phyloP scores from a whole-genome alignment of 495 filamentous ascomycete genomes.

The Barbatosphaeria neglecta region DNA sequence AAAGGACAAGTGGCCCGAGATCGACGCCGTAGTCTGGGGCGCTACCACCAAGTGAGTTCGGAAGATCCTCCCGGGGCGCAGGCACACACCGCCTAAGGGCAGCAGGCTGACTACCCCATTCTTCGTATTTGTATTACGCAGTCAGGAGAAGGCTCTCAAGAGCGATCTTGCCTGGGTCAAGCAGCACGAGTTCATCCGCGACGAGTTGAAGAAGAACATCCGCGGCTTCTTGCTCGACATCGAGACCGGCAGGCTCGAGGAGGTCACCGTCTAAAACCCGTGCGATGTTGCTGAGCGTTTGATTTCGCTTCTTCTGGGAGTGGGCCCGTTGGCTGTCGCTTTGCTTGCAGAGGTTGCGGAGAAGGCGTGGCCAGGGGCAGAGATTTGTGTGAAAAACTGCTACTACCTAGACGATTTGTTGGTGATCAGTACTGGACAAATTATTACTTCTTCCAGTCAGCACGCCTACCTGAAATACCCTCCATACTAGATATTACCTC shows the following conservation, averaged over 20 bases:
- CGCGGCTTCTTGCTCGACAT: neutral
- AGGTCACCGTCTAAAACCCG: neutral
- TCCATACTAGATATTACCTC: too few relatives aligned
- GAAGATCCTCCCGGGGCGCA: too few relatives aligned
- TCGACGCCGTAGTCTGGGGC: neutral
- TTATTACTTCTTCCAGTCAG: too few relatives aligned
- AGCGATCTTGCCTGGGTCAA: neutral
- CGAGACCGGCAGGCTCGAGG: neutral
- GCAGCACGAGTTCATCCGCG: neutral
- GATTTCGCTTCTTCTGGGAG: too few relatives aligned
- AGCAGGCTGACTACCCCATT: neutral
- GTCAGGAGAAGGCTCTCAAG: neutral
- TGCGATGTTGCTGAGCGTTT: neutral
- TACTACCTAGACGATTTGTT: too few relatives aligned
- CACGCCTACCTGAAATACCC: too few relatives aligned
- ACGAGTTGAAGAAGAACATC: neutral
- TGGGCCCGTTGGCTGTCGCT: too few relatives aligned
- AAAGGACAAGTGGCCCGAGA: neutral
- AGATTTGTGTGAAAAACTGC: too few relatives aligned
- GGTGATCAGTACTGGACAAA: too few relatives aligned
- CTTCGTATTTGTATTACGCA: neutral
- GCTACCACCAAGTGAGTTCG: neutral
- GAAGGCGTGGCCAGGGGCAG: too few relatives aligned
- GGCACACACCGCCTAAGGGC: neutral
- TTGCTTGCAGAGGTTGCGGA: too few relatives aligned